phyloP scores from a whole-genome alignment of 257 asterid species.

The Paraleonurus japonicus region DNA sequence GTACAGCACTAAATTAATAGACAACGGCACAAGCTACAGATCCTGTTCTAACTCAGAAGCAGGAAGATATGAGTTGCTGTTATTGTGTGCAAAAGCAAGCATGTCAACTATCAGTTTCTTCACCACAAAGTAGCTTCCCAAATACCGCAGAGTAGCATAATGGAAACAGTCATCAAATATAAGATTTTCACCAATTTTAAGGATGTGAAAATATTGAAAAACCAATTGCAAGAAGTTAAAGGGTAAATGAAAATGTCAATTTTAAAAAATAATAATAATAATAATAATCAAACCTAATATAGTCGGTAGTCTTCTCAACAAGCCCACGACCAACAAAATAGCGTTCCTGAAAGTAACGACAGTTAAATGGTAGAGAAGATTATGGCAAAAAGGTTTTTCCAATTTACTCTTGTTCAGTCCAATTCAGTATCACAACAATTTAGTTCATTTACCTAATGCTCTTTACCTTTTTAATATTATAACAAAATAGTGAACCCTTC shows the following conservation, averaged over 20 bases:
- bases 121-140: background rate
- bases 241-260: constrained; percentile 9
- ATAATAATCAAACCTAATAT: constrained; percentile 56
- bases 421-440: background rate
- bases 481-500: background rate
- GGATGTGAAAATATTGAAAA: background rate
- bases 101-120: constrained; percentile 12
- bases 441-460: background rate
- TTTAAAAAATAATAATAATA: constrained; percentile 18
- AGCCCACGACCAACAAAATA: constrained; percentile 99
- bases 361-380: constrained; percentile 7
- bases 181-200: constrained; percentile 3
- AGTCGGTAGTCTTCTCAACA: constrained; percentile 82
- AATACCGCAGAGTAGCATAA: background rate
- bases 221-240: background rate
- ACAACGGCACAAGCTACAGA: background rate
- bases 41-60: constrained; percentile 6
- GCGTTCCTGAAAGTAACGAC: constrained; percentile 70
- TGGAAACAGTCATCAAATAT: background rate
- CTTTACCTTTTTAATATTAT: background rate
- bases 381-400: background rate
- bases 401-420: constrained; percentile 1
- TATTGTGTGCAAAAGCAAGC: background rate
- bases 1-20: background rate
- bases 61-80: background rate